Base-by-base conservation (phyloP, 208 protist genomes). In the Porcisia hertigi region DNA sequence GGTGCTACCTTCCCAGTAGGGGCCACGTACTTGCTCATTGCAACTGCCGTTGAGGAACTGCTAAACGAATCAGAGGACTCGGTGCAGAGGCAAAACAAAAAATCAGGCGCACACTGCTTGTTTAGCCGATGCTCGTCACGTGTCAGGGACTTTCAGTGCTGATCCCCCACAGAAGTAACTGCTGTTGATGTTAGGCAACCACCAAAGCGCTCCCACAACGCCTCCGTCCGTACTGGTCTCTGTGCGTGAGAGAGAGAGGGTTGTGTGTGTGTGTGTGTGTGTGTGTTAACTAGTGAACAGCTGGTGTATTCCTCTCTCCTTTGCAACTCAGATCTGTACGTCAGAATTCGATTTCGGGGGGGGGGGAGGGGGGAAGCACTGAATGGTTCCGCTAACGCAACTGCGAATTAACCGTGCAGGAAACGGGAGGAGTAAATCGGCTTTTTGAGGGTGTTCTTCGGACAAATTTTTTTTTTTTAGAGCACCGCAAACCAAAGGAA, bases 1-100 rank as follows among this genome's bases (percentile, higher is more conserved):
- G 81, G 71, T 16, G 78, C 75, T 8, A 77, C 75, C 70, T 86
- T 88, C 36, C 88, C 89, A 45, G 89, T 91, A 16, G 88, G 80
- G 7, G 85, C 88, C 52, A 87, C 84, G 80, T 93, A 92, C 73
- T 93, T 96, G 72, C 77, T 85, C 81, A 86, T 89, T 74, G 84
- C 79, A n/a, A 54, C 55, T 57, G 23, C 54, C 57, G 58, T 41
- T 25, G 54, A 41, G 49, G 59, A 30, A 57, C 23, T 5, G 66
- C 47, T 57, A 71, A 73, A 54, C 11, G 53, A 72, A 63, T 54
- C 47, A 54, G 45, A 69, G 34, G 20, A 7, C 36, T 59, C 59
- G 71, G 73, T 12, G 49, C 57, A 76, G 58, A 54, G 69, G 7
- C 41, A 53, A 49, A 52, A 52, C 30, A 52, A 14, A 55, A 52